A percentile compares a stretch with the other conserved stretches of the same genome.
phyloP scores from a whole-genome alignment of 1,284 basidiomycete genomes.

The Heterobasidion irregulare region DNA sequence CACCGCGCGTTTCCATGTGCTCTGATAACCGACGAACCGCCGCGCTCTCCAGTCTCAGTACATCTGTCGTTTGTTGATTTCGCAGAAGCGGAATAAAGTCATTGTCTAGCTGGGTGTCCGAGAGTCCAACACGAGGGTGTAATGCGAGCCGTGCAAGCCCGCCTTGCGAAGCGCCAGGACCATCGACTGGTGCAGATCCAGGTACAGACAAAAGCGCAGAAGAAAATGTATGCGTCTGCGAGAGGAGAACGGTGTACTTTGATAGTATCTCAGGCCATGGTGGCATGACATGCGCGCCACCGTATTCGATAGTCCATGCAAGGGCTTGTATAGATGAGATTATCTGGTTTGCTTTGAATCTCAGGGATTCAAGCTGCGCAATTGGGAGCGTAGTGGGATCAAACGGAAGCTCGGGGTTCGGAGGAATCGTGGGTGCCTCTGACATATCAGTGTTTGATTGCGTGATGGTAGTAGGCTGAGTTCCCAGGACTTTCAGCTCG shows the following conservation, averaged over 20 bases:
- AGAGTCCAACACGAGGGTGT: slow-evolving; percentile 48
- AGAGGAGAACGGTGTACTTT: slow-evolving; percentile 75
- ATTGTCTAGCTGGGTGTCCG: slow-evolving; percentile 60
- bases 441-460: background rate
- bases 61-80: slow-evolving; percentile 69
- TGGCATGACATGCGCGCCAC: slow-evolving; percentile 47
- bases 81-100: slow-evolving; percentile 65
- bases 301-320: slow-evolving; percentile 52
- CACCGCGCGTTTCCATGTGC: slow-evolving; percentile 54
- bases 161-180: slow-evolving; percentile 26
- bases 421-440: background rate
- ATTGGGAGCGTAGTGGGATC: slow-evolving; percentile 7
- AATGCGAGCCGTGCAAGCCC: slow-evolving; percentile 52
- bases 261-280: slow-evolving; percentile 77
- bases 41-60: slow-evolving; percentile 57
- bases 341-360: slow-evolving; percentile 67
- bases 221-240: slow-evolving; percentile 69
- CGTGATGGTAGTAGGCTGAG: background rate
- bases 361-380: slow-evolving; percentile 62
- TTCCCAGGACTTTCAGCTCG: background rate
- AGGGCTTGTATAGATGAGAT: slow-evolving; percentile 64
- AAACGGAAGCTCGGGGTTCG: background rate
- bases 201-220: slow-evolving; percentile 33
- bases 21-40: slow-evolving; percentile 61
- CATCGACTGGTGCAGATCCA: slow-evolving; percentile 4